A percentile compares a stretch with the other conserved stretches of the same genome.
phyloP scores from a whole-genome alignment of 495 filamentous ascomycete species.

The Aspergillus leporis region DNA sequence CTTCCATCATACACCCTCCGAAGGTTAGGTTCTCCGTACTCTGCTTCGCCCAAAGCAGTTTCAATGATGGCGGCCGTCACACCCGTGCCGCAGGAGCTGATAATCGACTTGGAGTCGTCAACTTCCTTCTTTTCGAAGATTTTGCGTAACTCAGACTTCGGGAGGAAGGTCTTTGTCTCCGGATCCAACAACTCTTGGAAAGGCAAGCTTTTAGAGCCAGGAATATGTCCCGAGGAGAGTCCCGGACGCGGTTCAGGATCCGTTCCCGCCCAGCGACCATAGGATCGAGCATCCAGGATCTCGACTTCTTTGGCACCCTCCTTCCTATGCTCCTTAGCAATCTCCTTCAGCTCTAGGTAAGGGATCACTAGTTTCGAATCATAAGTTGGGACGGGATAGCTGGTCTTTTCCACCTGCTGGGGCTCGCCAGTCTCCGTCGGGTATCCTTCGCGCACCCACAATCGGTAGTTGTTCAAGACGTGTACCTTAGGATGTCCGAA shows the following conservation, averaged over 20 bases:
- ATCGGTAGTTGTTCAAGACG: constrained; percentile 88
- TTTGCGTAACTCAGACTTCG: constrained; percentile 66
- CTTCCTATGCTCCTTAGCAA: constrained; percentile 72
- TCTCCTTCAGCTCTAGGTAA: constrained; percentile 78
- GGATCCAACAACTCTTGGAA: constrained; percentile 80
- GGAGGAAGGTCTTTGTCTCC: constrained; percentile 75
- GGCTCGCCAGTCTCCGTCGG: constrained; percentile 78
- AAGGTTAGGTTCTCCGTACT: constrained; percentile 64
- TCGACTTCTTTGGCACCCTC: constrained; percentile 80
- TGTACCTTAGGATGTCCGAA: constrained; percentile 92
- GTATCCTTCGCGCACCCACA: constrained; percentile 80
- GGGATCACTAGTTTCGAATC: constrained; percentile 58
- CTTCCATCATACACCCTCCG: constrained; percentile 91
- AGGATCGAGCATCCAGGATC: constrained; percentile 83
- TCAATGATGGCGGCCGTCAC: constrained; percentile 95
- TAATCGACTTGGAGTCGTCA: constrained; percentile 79
- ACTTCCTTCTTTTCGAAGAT: constrained; percentile 78
- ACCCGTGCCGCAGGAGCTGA: constrained; percentile 88
- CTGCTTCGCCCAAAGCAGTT: constrained; percentile 77
- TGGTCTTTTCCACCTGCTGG: constrained; percentile 53
- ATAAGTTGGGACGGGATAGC: constrained; percentile 57
- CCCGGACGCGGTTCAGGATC: constrained; percentile 86
- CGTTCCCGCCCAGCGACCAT: constrained; percentile 76
- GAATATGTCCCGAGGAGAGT: constrained; percentile 89
- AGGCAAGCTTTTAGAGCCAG: constrained; percentile 80